phyloP scores from a whole-genome alignment of 352 stramenopile species.

The Pythium sukuiense region DNA sequence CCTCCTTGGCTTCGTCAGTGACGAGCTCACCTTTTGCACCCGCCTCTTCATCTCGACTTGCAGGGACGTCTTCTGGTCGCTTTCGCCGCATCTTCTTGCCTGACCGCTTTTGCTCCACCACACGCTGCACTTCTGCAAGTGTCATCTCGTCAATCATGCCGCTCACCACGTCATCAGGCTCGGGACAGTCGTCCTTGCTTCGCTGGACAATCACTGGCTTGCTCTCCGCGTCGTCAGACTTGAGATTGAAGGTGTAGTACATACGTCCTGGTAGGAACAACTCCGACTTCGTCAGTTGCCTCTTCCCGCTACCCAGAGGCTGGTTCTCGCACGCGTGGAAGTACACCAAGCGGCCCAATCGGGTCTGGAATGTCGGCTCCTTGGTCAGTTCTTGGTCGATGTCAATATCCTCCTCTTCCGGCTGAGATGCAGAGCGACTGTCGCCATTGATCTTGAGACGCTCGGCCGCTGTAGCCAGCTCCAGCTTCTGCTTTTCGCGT shows the following conservation, averaged over 20 bases:
- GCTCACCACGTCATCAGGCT: slow-evolving; percentile 53
- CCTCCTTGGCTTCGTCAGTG: neutral
- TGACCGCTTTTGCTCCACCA: slow-evolving; percentile 39
- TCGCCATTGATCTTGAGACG: slow-evolving; percentile 26
- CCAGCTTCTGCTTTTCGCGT: slow-evolving; percentile 66
- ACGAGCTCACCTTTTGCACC: neutral
- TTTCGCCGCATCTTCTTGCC: slow-evolving; percentile 29
- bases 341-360: slow-evolving; percentile 62
- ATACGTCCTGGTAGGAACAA: slow-evolving; percentile 72
- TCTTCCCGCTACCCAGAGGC: slow-evolving; percentile 1
- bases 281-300: slow-evolving; percentile 41
- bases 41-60: neutral
- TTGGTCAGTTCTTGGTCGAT: slow-evolving; percentile 20
- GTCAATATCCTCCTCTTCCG: slow-evolving; percentile 7
- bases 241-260: slow-evolving; percentile 74
- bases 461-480: slow-evolving; percentile 29
- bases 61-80: slow-evolving; percentile 10
- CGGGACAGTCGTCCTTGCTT: slow-evolving; percentile 73
- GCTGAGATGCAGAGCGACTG: slow-evolving; percentile 9
- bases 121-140: slow-evolving; percentile 41
- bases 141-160: slow-evolving; percentile 52
- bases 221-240: slow-evolving; percentile 39
- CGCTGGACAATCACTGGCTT: slow-evolving; percentile 62
- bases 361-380: slow-evolving; percentile 54
- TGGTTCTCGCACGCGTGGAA: slow-evolving; percentile 60